phyloP scores from a whole-genome alignment of 805 yeast genomes.

The Nakazawaea sp. region DNA sequence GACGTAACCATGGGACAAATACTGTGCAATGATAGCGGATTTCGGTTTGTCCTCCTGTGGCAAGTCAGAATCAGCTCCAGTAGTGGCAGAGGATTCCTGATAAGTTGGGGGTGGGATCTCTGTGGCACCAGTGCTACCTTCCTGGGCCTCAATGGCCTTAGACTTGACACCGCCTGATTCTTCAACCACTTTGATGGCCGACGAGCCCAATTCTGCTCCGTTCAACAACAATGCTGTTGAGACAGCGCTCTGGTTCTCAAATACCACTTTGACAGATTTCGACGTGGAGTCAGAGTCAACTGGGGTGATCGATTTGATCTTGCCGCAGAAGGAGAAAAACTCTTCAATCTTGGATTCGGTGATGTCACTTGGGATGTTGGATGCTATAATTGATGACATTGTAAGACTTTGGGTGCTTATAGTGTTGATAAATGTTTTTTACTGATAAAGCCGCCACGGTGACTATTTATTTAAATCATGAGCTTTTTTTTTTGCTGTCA shows the following conservation, averaged over 20 bases:
- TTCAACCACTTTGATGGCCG: conserved; percentile 39
- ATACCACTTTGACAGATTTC: conserved; percentile 40
- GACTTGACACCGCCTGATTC: conserved; percentile 15
- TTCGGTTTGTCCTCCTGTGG: conserved; percentile 76
- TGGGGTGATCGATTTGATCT: conserved; percentile 28
- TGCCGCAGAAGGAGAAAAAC: conserved; percentile 75
- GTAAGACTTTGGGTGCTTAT: not conserved
- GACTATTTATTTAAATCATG: no score
- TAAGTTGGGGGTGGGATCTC: conserved; percentile 9
- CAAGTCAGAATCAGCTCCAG: conserved; percentile 33
- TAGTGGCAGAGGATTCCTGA: conserved; percentile 12
- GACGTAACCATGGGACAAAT: conserved; percentile 66
- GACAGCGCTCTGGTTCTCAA: conserved; percentile 54
- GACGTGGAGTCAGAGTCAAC: conserved; percentile 23
- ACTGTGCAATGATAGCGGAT: conserved; percentile 67
- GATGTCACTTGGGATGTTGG: conserved; percentile 46
- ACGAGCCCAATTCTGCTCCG: conserved; percentile 67
- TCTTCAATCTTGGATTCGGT: conserved; percentile 47
- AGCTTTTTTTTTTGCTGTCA: no score
- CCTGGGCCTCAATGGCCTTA: conserved; percentile 7
- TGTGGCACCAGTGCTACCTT: conserved; percentile 4
- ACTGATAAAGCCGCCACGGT: no score
- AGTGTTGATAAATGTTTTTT: no score
- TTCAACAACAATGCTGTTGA: conserved; percentile 64
- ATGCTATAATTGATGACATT: conserved; percentile 38